Evolutionary conservation across 352 stramenopile genomes (phyloP).

Genomic region (Bremia lactucae): DNA sequence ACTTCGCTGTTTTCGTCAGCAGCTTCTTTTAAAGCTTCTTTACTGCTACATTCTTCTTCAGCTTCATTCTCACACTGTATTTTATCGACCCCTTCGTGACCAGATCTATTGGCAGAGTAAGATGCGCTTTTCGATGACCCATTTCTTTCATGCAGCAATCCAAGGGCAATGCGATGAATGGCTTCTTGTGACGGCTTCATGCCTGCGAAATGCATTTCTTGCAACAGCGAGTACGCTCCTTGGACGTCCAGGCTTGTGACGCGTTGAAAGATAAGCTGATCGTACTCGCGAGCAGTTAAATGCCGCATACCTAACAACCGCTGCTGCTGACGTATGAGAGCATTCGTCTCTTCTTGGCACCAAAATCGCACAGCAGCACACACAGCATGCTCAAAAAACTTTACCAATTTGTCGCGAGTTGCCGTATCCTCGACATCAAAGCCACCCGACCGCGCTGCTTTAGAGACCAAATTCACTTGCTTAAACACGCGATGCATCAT

Average conservation of each 20-base stretch:
- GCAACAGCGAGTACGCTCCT: constrained; percentile 46
- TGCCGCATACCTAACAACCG: constrained; percentile 21
- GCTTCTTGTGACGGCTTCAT: constrained; percentile 48
- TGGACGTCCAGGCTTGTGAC: constrained; percentile 37
- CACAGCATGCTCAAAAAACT: constrained; percentile 48
- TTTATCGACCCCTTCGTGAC: constrained; percentile 2
- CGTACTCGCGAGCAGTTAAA: constrained; percentile 40
- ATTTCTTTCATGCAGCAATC: constrained; percentile 37
- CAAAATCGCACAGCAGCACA: constrained; percentile 51
- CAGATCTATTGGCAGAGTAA: background rate
- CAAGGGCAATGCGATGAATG: constrained; percentile 63
- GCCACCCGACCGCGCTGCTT: constrained; percentile 7
- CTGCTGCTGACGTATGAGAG: constrained; percentile 44
- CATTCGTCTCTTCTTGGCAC: constrained; percentile 41
- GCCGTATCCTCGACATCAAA: constrained; percentile 8
- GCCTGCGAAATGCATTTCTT: constrained; percentile 77
- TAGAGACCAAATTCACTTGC: constrained; percentile 30
- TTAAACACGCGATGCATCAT: constrained; percentile 64
- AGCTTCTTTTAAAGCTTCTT: background rate
- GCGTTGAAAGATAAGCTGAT: constrained; percentile 56
- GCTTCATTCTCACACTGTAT: constrained; percentile 3
- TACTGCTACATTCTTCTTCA: background rate
- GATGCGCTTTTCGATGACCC: background rate
- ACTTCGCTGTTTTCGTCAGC: constrained; percentile 1
- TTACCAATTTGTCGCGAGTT: constrained; percentile 25